phyloP scores from a whole-genome alignment of 192 early-diverging fungal genomes.

The Irineochytrium annulatum region DNA sequence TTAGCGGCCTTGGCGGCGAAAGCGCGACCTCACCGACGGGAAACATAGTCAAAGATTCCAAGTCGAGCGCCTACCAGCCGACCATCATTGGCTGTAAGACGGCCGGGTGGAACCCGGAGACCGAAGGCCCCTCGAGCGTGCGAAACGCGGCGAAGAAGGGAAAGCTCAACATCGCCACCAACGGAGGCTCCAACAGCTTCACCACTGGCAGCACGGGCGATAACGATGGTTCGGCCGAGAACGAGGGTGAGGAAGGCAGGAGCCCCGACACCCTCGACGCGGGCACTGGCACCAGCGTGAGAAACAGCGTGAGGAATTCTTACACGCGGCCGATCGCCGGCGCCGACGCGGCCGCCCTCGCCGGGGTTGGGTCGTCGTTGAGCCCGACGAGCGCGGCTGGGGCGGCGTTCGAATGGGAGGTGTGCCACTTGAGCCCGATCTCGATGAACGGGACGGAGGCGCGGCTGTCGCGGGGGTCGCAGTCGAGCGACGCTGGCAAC shows the following conservation, averaged over 20 bases:
- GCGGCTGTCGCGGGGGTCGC: not conserved
- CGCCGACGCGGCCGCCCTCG: not conserved
- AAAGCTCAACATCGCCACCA: not conserved
- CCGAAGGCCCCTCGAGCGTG: conserved; percentile 8
- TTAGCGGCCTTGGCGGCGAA: conserved; percentile 7
- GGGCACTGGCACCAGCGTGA: conserved; percentile 3
- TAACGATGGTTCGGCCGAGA: not conserved
- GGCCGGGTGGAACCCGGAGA: conserved; percentile 25
- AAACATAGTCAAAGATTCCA: conserved; percentile 10
- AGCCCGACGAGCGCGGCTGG: not conserved
- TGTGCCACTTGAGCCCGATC: conserved; percentile 17
- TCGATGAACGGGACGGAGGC: conserved; percentile 18
- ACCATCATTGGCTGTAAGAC: conserved; percentile 17
- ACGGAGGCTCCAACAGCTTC: no score
- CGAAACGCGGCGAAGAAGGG: conserved; percentile 1
- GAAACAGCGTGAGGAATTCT: not conserved
- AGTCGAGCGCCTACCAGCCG: conserved; percentile 29
- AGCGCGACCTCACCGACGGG: not conserved
- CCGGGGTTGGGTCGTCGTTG: not conserved
- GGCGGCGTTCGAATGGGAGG: conserved; percentile 15
- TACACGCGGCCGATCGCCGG: not conserved
- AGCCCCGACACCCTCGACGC: conserved; percentile 14
- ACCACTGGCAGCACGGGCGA: no score
- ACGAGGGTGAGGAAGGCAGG: not conserved
- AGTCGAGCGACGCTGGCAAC: not conserved